Evolutionary conservation across 2,329 filamentous ascomycete species (phyloP).

Genomic region (Ceratocystis eucalypticola): DNA sequence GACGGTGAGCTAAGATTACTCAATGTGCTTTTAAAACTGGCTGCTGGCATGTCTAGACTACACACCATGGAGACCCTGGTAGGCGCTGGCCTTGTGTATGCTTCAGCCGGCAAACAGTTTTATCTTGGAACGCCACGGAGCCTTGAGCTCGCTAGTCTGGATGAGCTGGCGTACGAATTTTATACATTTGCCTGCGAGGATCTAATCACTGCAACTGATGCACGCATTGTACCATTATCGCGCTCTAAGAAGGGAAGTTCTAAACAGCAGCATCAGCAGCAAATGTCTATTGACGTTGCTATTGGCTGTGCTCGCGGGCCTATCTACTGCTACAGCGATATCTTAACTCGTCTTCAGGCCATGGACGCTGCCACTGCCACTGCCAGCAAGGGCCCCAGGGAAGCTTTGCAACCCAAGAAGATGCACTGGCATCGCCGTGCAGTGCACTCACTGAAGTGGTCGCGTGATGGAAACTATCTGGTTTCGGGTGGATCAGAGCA

Average conservation of each 20-base stretch:
- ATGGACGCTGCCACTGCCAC: slow-evolving; percentile 25
- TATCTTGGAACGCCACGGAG: slow-evolving; percentile 27
- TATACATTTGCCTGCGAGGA: slow-evolving; percentile 47
- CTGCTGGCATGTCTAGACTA: slow-evolving; percentile 8
- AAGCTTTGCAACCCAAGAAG: slow-evolving; percentile 46
- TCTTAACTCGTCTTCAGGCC: slow-evolving; percentile 44
- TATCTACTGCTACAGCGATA: slow-evolving; percentile 70
- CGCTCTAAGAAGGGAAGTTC: slow-evolving; percentile 20
- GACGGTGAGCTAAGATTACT: slow-evolving; percentile 11
- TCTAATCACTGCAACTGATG: slow-evolving; percentile 53
- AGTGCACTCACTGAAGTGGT: slow-evolving; percentile 81
- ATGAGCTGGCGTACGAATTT: slow-evolving; percentile 28
- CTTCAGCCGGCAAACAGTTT: slow-evolving; percentile 27
- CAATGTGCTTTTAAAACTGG: slow-evolving; percentile 16
- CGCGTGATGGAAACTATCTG: slow-evolving; percentile 87
- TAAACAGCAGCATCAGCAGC: slow-evolving; percentile 14
- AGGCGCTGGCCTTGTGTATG: slow-evolving; percentile 14
- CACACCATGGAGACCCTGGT: slow-evolving; percentile 14
- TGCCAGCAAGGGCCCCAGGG: slow-evolving; percentile 27
- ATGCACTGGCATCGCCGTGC: slow-evolving; percentile 85
- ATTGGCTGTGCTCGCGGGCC: slow-evolving; percentile 64
- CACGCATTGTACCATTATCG: slow-evolving; percentile 31
- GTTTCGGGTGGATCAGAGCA: slow-evolving; percentile 88
- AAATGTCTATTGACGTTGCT: slow-evolving; percentile 50
- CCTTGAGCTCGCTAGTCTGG: slow-evolving; percentile 21